Base-by-base conservation (phyloP, 75 land plant species). In the Picea glauca region DNA sequence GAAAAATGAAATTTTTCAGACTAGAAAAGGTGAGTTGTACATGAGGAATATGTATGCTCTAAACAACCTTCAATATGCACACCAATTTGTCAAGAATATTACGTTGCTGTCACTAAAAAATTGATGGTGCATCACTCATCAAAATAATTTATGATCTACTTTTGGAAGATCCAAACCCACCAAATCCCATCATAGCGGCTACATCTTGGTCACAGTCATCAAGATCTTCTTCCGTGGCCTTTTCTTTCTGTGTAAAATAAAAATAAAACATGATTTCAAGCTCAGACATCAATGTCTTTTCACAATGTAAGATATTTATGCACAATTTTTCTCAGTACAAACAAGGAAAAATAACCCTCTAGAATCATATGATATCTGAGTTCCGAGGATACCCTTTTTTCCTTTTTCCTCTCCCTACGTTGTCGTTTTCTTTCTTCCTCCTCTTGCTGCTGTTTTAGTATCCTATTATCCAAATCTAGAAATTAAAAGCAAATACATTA, bases 161-260 rank as follows among this genome's bases (percentile, higher is more conserved):
- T 68, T 96, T 96, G 4, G 96, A 92, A 58, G 96, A 85, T 46
- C 90, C 70, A 79, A 96, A 96, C 14, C 99, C 98, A 33, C 98
- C 98, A 84, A 96, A 96, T 30, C 99, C 99, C 98, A 94, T 96
- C 93, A 92, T 76, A 50, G 93, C 92, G 30, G 98, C 93, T 70
- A 96, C 82, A 73, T 94, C 98, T 20, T 89, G 80, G 84, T 94
- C 99, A 15, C 72, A 81, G n/a, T 91, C 83, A 70, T 84, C 92
- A 15, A 80, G 58, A 67, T 92, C 94, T n/a, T 96, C 98, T 66
- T 87, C 92, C 40, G 43, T 63, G 62, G 86, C 91, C 81, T 92
- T 93, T 68, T 96, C 92, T 82, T 86, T 88, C 94, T 90, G 83
- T 75, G 18, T n/a, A 13, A 17, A 80, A 56, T 23, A 77, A 61